Conservation (phyloP, 2,329 filamentous ascomycete genomes). For the Phoma sp. region DNA sequence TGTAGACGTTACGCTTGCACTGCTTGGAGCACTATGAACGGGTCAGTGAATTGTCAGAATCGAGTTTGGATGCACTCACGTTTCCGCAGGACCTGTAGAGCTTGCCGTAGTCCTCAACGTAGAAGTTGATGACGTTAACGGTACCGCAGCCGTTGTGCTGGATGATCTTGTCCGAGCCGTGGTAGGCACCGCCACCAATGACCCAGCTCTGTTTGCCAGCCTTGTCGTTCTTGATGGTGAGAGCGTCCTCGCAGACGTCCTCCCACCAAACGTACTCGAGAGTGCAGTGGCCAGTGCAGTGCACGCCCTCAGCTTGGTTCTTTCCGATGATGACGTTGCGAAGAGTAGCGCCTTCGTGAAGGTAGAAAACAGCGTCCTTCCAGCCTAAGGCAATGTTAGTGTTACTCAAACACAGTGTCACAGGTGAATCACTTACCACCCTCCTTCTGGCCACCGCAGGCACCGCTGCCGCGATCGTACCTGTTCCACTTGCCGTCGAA, state of each 20-base stretch:
- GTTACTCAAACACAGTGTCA: not conserved
- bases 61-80: constrained; percentile 15
- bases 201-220: constrained; percentile 41
- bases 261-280: constrained; percentile 53
- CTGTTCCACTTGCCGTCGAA: constrained; percentile 35
- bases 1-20: constrained; percentile 52
- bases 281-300: constrained; percentile 57
- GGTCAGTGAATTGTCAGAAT: not conserved
- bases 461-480: constrained; percentile 35
- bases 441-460: constrained; percentile 30
- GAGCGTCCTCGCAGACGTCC: constrained; percentile 50
- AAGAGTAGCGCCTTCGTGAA: constrained; percentile 57
- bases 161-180: constrained; percentile 48
- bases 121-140: constrained; percentile 45
- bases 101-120: constrained; percentile 44
- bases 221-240: constrained; percentile 41
- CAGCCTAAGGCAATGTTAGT: constrained; percentile 27
- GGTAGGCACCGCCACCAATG: constrained; percentile 51
- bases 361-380: constrained; percentile 58
- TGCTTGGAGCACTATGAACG: constrained; percentile 48
- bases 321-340: constrained; percentile 61
- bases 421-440: constrained; percentile 17
- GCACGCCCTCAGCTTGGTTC: constrained; percentile 59
- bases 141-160: constrained; percentile 51
- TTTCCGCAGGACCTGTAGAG: constrained; percentile 56